These are phyloP conservation scores for Hyparrhenia diplandra DNA, from an alignment of 176 grass and related monocot genomes.

Conservation along the genomic window DNA sequence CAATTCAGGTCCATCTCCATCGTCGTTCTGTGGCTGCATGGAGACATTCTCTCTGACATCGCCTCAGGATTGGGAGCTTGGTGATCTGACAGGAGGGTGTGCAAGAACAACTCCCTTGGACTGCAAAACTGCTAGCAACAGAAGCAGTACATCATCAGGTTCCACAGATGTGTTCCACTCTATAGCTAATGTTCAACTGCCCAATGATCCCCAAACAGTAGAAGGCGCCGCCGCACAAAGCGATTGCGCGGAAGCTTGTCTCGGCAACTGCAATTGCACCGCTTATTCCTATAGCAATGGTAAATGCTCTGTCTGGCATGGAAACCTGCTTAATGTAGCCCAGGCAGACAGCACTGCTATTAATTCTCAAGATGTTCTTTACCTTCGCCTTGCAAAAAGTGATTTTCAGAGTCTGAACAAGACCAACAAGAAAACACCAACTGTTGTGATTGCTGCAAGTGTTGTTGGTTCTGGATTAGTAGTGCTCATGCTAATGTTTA, in stretches of 20 bases:
- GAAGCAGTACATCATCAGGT: not conserved
- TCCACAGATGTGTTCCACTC: not conserved
- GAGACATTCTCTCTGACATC: conserved; percentile 25
- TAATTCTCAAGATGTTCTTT: not conserved
- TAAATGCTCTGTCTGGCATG: not conserved
- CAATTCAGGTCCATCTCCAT: not conserved
- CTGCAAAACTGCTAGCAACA: not conserved
- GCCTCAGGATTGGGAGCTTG: conserved; percentile 17
- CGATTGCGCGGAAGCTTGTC: not conserved
- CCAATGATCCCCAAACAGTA: not conserved
- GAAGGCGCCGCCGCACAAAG: not conserved
- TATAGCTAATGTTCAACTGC: not conserved
- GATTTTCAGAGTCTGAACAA: not conserved
- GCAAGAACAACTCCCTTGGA: conserved; percentile 22
- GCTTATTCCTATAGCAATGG: not conserved
- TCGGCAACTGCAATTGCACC: not conserved
- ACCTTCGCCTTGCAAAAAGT: not conserved
- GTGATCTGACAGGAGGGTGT: conserved; percentile 38
- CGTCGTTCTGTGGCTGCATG: conserved; percentile 25
- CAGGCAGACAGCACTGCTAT: not conserved
- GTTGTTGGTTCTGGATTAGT: not conserved
- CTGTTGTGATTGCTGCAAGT: not conserved
- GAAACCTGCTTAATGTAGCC: not conserved
- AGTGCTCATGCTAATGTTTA: not conserved
- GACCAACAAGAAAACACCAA: not conserved